Evolutionary conservation across 2,329 filamentous ascomycete species (phyloP).

Genomic region (Hymenoscyphus occultus): DNA sequence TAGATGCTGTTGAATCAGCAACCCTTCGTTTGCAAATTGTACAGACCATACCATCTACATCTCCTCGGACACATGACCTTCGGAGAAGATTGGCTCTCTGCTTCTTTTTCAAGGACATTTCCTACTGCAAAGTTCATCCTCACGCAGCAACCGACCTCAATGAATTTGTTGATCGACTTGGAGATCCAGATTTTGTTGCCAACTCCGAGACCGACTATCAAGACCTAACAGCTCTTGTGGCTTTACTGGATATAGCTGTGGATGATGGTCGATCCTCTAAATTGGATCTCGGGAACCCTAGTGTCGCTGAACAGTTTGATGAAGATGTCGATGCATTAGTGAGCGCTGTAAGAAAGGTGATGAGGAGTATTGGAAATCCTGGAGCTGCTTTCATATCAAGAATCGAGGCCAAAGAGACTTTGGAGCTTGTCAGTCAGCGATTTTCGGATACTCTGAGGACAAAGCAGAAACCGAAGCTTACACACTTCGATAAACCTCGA

Average conservation of each 20-base stretch:
- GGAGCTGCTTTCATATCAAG: constrained; percentile 70
- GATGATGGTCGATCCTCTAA: constrained; percentile 53
- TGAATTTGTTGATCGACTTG: constrained; percentile 47
- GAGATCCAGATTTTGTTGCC: constrained; percentile 50
- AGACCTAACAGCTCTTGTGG: constrained; percentile 61
- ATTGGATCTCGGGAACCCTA: constrained; percentile 34
- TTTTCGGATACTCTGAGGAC: constrained; percentile 69
- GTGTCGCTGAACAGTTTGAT: constrained; percentile 60
- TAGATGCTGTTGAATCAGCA: constrained; percentile 46
- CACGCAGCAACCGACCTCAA: constrained; percentile 40
- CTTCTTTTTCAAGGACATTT: constrained; percentile 55
- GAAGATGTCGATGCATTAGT: constrained; percentile 65
- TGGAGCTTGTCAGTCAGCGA: constrained; percentile 73
- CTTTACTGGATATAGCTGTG: constrained; percentile 71
- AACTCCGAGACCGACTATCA: constrained; percentile 62
- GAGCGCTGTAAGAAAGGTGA: constrained; percentile 53
- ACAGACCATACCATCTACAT: constrained; percentile 54
- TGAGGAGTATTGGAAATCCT: constrained; percentile 66
- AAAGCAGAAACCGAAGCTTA: constrained; percentile 63
- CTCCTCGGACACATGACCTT: constrained; percentile 53
- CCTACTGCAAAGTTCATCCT: constrained; percentile 42
- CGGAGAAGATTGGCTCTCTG: constrained; percentile 64
- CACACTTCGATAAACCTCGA: constrained; percentile 46
- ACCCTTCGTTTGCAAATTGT: constrained; percentile 57
- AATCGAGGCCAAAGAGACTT: constrained; percentile 71